Evolutionary conservation across 768 basidiomycete species (phyloP).

Genomic region (Mycena albidolilacea): DNA sequence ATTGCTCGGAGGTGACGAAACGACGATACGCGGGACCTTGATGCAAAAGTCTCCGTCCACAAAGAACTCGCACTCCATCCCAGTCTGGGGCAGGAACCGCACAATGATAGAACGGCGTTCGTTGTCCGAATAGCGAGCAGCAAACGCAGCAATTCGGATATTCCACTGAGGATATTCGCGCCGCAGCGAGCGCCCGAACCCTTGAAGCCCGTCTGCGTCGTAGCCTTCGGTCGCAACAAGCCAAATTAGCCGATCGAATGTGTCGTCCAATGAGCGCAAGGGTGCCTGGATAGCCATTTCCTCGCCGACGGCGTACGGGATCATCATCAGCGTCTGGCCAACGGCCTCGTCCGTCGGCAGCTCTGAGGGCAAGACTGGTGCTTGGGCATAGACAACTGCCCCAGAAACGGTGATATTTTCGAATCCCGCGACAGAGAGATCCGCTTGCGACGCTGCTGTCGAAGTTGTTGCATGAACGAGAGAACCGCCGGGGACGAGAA

Average conservation of each 20-base stretch:
- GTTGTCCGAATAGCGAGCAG: background rate
- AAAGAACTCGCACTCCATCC: constrained; percentile 9
- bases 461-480: background rate
- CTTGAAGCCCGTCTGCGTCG: background rate
- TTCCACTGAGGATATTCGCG: constrained; percentile 2
- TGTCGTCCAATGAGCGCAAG: background rate
- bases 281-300: constrained; percentile 8
- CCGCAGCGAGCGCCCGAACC: constrained; percentile 2
- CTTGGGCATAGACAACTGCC: background rate
- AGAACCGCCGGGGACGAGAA: background rate
- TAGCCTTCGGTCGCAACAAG: background rate
- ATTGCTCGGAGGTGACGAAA: background rate
- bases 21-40: background rate
- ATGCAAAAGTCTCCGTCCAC: background rate
- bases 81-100: background rate
- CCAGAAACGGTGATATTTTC: background rate
- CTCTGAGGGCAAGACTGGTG: background rate
- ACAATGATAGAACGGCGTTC: background rate
- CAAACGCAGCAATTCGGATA: constrained; percentile 7
- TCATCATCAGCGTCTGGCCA: background rate
- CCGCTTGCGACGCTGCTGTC: background rate
- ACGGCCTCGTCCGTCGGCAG: background rate
- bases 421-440: background rate
- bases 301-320: constrained; percentile 5
- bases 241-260: constrained; percentile 1